These are phyloP conservation scores for Penicillium sp. DNA, from an alignment of 2,329 filamentous ascomycete species.

Conservation along the genomic window DNA sequence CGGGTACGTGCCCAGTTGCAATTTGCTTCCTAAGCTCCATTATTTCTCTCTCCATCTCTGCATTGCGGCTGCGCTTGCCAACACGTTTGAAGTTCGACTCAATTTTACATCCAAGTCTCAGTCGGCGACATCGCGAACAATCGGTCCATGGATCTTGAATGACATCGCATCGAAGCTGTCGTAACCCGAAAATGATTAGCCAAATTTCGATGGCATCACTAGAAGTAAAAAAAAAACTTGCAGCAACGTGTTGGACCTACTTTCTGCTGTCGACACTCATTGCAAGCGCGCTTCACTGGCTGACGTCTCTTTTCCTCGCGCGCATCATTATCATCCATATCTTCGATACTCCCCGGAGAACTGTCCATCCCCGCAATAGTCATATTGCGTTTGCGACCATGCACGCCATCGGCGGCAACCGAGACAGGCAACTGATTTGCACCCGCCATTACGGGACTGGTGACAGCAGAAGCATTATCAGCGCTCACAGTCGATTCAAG, in stretches of 20 bases:
- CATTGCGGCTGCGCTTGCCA: slow-evolving; percentile 65
- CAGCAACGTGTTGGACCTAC: slow-evolving; percentile 36
- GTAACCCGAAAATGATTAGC: slow-evolving; percentile 11
- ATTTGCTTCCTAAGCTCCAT: slow-evolving; percentile 52
- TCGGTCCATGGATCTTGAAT: slow-evolving; percentile 62
- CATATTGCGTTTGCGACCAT: slow-evolving; percentile 45
- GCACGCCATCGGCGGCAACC: slow-evolving; percentile 31
- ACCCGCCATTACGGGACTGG: slow-evolving; percentile 40
- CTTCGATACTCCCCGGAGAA: slow-evolving; percentile 49
- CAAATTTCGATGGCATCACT: not conserved
- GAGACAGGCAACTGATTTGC: slow-evolving; percentile 32
- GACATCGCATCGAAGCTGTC: slow-evolving; percentile 65
- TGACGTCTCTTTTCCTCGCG: slow-evolving; percentile 46
- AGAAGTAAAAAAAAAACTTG: not conserved
- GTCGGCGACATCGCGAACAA: slow-evolving; percentile 62
- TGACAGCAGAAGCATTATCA: slow-evolving; percentile 39
- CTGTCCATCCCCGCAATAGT: slow-evolving; percentile 47
- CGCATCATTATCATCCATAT: slow-evolving; percentile 44
- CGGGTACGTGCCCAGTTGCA: slow-evolving; percentile 32
- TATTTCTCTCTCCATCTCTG: slow-evolving; percentile 61
- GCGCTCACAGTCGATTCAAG: slow-evolving; percentile 25
- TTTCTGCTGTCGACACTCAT: slow-evolving; percentile 70
- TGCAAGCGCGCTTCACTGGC: slow-evolving; percentile 63
- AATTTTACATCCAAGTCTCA: slow-evolving; percentile 64
- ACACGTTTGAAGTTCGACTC: slow-evolving; percentile 68